A percentile compares a stretch with the other conserved stretches of the same genome.
These are phyloP conservation scores for Crithidia brevicula DNA, from an alignment of 208 protist species.

Conservation along the genomic window DNA sequence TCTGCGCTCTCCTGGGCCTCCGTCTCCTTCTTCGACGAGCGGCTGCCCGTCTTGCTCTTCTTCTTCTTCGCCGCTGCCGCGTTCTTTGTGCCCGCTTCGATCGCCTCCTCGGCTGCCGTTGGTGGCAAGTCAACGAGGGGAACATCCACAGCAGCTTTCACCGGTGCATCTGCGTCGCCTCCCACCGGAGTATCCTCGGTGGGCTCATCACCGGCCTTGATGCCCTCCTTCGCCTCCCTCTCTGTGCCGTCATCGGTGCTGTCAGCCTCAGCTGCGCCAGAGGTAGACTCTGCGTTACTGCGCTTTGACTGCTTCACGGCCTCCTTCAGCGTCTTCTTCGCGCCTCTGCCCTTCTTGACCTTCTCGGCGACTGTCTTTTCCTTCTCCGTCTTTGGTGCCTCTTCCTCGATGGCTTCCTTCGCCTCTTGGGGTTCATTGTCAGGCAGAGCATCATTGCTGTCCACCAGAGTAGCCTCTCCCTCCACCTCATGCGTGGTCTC, in stretches of 20 bases:
- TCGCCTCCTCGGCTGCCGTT: conserved; percentile 30
- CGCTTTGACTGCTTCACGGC: conserved; percentile 10
- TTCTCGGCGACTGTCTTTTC: too few relatives aligned
- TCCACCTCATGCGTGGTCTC: not conserved
- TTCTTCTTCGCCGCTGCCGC: not conserved
- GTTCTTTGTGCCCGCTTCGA: conserved; percentile 19
- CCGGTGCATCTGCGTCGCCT: not conserved
- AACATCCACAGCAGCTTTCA: not conserved
- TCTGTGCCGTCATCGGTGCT: not conserved
- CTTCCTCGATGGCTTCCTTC: not conserved
- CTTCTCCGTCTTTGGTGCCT: not conserved
- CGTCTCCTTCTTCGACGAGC: not conserved
- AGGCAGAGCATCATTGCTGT: not conserved
- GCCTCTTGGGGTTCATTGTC: not conserved
- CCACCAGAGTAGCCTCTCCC: not conserved
- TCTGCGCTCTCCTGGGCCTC: not conserved
- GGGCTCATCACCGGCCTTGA: not conserved
- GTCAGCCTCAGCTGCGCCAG: not conserved
- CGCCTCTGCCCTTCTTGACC: not conserved
- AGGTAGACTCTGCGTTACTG: conserved; percentile 11
- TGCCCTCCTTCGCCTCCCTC: not conserved
- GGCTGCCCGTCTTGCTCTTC: not conserved
- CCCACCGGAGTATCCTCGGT: not conserved
- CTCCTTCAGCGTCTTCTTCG: conserved; percentile 2
- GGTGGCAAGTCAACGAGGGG: conserved; percentile 17